phyloP scores from a whole-genome alignment of 345 rosid species.

The Salix caprea region DNA sequence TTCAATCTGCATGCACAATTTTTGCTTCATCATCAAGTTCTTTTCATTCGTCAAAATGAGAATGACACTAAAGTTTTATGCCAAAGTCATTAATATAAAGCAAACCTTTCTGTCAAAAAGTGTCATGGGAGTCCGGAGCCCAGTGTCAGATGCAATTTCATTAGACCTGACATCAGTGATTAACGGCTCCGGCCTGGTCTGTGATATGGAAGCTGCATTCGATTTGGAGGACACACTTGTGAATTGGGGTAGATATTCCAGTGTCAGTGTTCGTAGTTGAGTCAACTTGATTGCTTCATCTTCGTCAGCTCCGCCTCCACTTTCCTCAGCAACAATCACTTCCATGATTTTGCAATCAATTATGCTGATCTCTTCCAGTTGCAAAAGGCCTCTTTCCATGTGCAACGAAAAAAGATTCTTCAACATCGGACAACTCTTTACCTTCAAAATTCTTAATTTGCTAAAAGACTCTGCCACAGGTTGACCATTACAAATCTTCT shows the following conservation, averaged over 20 bases:
- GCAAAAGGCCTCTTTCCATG: conserved; percentile 5
- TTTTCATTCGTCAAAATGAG: not conserved
- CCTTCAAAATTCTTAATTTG: conserved; percentile 5
- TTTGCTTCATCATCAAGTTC: too few species aligned
- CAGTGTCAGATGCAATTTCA: not conserved
- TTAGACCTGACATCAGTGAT: not conserved
- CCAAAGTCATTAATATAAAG: not conserved
- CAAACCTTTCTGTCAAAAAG: conserved; percentile 6
- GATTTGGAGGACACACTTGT: not conserved
- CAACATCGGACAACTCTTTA: conserved; percentile 9
- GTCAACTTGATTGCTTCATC: not conserved
- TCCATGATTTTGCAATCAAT: not conserved
- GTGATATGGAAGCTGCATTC: not conserved
- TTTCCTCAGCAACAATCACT: conserved; percentile 11
- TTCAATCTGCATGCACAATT: conserved; percentile 2
- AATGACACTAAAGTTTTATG: too few species aligned
- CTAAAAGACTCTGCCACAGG: conserved; percentile 1
- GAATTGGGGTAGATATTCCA: conserved; percentile 1
- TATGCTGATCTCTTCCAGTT: conserved; percentile 10
- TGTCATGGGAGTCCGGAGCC: not conserved
- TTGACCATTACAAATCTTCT: conserved; percentile 7
- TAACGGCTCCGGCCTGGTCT: not conserved
- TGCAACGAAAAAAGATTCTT: conserved; percentile 17
- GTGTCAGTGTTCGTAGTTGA: not conserved
- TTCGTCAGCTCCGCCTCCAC: not conserved